These are phyloP conservation scores for Penicillium olsonii DNA, from an alignment of 2,329 filamentous ascomycete species.

Conservation along the genomic window DNA sequence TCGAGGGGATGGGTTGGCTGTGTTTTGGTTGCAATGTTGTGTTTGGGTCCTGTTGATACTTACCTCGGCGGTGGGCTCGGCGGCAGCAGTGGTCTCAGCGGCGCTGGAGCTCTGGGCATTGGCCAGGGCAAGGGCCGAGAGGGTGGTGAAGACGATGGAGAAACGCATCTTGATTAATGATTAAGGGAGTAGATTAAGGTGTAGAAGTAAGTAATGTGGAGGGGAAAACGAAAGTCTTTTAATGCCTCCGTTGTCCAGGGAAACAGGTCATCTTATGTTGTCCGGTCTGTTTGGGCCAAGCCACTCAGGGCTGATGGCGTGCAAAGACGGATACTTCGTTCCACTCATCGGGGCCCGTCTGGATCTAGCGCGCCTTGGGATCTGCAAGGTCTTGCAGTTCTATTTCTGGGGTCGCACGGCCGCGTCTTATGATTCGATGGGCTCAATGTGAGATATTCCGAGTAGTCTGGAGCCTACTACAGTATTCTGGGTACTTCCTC, in stretches of 20 bases:
- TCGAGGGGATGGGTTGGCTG: constrained; percentile 28
- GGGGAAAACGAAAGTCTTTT: constrained; percentile 6
- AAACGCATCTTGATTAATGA: constrained; percentile 46
- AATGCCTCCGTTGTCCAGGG: constrained; percentile 13
- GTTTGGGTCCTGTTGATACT: constrained; percentile 8
- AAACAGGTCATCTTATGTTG: constrained; percentile 9
- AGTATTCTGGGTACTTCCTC: background rate
- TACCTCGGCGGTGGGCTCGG: constrained; percentile 18
- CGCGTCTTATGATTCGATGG: background rate
- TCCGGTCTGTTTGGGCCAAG: background rate
- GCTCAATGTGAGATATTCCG: too few relatives aligned
- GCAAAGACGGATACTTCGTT: constrained; percentile 1
- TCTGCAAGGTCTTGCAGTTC: constrained; percentile 24
- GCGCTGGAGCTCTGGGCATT: constrained; percentile 41
- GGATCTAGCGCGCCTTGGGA: constrained; percentile 15
- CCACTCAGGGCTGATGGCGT: constrained; percentile 3
- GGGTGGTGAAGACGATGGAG: constrained; percentile 46
- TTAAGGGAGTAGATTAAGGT: constrained; percentile 8
- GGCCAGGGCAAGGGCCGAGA: constrained; percentile 46
- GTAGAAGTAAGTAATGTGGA: constrained; percentile 7
- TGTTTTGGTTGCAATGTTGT: background rate
- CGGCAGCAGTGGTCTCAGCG: constrained; percentile 1
- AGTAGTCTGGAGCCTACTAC: too few relatives aligned
- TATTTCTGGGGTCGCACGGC: constrained; percentile 24
- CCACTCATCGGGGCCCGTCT: constrained; percentile 13